Conservation (phyloP, 225 moss, liverwort and hornwort species). For the Antitrichia curtipendula region DNA sequence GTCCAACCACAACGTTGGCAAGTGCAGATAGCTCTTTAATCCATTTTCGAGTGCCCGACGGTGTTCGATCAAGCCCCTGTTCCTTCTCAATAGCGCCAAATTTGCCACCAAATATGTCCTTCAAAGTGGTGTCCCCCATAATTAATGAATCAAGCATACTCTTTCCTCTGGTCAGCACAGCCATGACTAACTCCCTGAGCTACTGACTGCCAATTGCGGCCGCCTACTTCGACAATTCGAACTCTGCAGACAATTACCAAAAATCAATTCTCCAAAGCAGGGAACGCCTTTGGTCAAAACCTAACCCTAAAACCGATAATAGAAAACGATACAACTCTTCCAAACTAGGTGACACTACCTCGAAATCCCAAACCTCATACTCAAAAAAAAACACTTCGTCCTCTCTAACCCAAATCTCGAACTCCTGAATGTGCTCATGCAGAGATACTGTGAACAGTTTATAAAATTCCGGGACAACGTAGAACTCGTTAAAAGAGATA, state of each 20-base stretch:
- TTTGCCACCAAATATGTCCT: constrained; percentile 49
- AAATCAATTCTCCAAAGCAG: neutral
- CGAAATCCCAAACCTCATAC: neutral
- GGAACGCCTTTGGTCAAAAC: neutral
- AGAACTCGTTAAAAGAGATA: neutral
- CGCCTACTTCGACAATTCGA: neutral
- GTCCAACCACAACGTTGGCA: constrained; percentile 72
- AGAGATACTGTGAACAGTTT: neutral
- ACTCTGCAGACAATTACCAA: neutral
- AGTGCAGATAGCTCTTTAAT: constrained; percentile 78
- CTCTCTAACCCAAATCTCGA: neutral
- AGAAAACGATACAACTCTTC: neutral
- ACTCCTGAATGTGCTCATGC: neutral
- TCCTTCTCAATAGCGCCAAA: constrained; percentile 11
- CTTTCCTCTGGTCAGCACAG: constrained; percentile 42
- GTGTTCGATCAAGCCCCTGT: constrained; percentile 11
- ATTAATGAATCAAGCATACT: constrained; percentile 71
- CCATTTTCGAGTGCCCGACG: constrained; percentile 52
- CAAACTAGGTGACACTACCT: neutral
- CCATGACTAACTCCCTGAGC: constrained; percentile 11
- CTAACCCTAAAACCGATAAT: neutral
- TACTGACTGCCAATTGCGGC: neutral
- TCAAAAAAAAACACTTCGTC: neutral
- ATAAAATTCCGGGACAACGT: neutral
- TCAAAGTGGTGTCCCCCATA: constrained; percentile 51